Base-by-base conservation (phyloP, 208 protist species). In the Crithidia acanthocephali region DNA sequence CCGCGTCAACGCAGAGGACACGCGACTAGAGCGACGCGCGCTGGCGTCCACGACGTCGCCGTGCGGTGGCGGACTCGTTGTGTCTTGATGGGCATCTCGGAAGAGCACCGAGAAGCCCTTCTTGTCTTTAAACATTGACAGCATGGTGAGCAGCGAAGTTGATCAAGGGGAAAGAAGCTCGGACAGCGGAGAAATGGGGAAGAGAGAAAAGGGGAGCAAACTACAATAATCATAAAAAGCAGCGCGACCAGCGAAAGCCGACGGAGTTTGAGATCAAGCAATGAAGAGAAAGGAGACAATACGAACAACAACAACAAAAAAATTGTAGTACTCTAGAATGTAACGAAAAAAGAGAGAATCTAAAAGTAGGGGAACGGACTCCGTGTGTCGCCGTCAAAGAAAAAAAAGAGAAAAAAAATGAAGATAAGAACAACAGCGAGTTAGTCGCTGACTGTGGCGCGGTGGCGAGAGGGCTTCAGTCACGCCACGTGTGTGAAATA, bases 51-150 rank as follows among this genome's bases (percentile, higher is more conserved):
- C 22, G 48, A 22, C 35, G 2, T 5, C 56, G 9, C 32, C 1
- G 18, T 10, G 51, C 45, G 51, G 33, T 23, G 35, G 10, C 25
- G 58, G 48, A 53, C 5, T 45, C 2, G 47, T 30, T 1, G 35
- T 20, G 42, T 51, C 56, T 45, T 27, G 57, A n/a, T 60, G 58
- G 15, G 55, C 66, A 48, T 51, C 62, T 7, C 68, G 63, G 65
- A 91, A 91, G 44, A 89, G 80, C 61, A 77, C 79, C 37, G 74
- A 76, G 60, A 91, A 90, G 44, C 84, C 84, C 60, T 84, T 85
- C 61, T 91, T 90, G 10, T 79, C 77, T 55, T 89, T 90, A 42
- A 91, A 86, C 83, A 90, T 86, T 5, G 83, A 90, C 37, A 90
- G 25, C 88, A 94, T 94, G 2, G 9, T 70, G 28, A 35, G 28